These are phyloP conservation scores for Neurospora crassa DNA, from an alignment of 2,329 filamentous ascomycete species.

Conservation along the genomic window DNA sequence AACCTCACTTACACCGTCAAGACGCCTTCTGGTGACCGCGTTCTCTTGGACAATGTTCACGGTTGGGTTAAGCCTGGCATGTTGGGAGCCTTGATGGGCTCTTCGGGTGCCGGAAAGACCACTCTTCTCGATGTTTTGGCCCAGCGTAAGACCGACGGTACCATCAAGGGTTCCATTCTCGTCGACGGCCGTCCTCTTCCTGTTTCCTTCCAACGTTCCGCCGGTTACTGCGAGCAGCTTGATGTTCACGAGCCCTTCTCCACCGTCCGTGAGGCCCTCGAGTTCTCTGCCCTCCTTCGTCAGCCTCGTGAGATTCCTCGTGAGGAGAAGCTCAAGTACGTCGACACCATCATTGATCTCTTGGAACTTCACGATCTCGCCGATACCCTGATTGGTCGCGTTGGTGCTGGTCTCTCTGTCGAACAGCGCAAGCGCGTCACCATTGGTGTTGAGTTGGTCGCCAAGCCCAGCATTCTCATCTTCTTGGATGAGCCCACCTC, in stretches of 20 bases:
- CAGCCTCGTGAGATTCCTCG: slow-evolving; percentile 55
- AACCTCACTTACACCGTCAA: slow-evolving; percentile 62
- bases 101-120: slow-evolving; percentile 76
- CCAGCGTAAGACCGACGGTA: slow-evolving; percentile 68
- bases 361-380: slow-evolving; percentile 39
- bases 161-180: slow-evolving; percentile 63
- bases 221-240: slow-evolving; percentile 73
- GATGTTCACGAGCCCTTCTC: slow-evolving; percentile 66
- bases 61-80: slow-evolving; percentile 79
- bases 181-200: slow-evolving; percentile 66
- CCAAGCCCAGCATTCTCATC: slow-evolving; percentile 49
- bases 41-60: slow-evolving; percentile 68
- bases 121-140: slow-evolving; percentile 77
- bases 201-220: slow-evolving; percentile 67
- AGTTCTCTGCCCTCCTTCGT: slow-evolving; percentile 64
- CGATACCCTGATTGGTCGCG: slow-evolving; percentile 36
- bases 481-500: slow-evolving; percentile 56
- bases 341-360: slow-evolving; percentile 66
- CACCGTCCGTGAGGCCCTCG: slow-evolving; percentile 67
- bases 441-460: slow-evolving; percentile 52
- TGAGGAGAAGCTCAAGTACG: slow-evolving; percentile 65
- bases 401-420: slow-evolving; percentile 43
- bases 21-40: slow-evolving; percentile 49
- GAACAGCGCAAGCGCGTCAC: slow-evolving; percentile 47
- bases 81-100: slow-evolving; percentile 70